phyloP scores from a whole-genome alignment of 257 asterid species.

The Petrea volubilis region DNA sequence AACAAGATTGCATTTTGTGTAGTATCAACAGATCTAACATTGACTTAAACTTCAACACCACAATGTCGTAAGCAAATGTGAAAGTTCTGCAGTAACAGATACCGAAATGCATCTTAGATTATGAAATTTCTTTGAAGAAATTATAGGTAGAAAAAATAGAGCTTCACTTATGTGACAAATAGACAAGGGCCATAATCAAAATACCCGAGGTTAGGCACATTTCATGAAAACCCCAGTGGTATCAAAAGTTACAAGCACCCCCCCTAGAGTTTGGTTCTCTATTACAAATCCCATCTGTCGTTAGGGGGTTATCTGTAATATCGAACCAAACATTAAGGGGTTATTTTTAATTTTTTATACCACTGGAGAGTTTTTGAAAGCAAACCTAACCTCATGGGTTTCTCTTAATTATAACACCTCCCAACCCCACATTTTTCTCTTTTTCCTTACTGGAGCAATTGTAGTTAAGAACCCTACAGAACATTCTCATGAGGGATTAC shows the following conservation, averaged over 20 bases:
- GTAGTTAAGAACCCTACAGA: background rate
- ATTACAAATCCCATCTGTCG: no score
- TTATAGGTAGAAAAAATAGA: background rate
- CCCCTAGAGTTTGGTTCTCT: no score
- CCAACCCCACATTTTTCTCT: background rate
- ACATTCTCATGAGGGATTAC: background rate
- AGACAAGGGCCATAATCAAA: background rate
- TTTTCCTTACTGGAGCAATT: background rate
- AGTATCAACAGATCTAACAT: background rate
- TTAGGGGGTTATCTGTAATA: no score
- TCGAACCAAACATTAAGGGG: no score
- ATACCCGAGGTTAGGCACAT: no score
- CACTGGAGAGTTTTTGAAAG: no score
- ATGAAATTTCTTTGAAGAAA: background rate
- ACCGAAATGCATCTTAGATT: background rate
- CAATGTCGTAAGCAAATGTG: background rate
- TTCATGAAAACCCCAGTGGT: no score
- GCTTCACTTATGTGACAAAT: background rate
- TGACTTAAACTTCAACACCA: background rate
- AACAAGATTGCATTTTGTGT: background rate
- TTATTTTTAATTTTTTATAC: no score
- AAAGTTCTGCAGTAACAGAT: background rate
- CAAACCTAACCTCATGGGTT: no score
- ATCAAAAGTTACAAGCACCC: no score
- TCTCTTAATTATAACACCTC: no score